Evolutionary conservation across 2,329 filamentous ascomycete genomes (phyloP).

Genomic region (Teratosphaeria destructans): DNA sequence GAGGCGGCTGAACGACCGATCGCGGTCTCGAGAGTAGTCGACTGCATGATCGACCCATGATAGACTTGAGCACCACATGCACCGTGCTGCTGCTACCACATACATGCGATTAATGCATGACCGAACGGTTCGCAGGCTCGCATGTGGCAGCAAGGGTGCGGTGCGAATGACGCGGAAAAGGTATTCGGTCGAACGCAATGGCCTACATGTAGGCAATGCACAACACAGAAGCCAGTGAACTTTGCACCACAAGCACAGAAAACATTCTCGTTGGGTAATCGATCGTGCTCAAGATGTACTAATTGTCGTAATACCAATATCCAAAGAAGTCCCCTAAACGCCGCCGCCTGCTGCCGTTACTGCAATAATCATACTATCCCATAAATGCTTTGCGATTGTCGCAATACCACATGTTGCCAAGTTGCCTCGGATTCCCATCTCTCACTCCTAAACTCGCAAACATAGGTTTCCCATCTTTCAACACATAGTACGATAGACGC

Average conservation of each 20-base stretch:
- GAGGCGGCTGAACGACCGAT: no score
- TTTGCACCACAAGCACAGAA: background rate
- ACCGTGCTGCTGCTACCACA: no score
- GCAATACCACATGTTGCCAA: background rate
- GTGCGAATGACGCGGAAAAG: background rate
- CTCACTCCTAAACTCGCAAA: background rate
- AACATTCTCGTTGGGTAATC: background rate
- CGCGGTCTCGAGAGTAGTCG: no score
- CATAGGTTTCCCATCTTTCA: background rate
- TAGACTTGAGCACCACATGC: no score
- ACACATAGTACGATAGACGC: background rate
- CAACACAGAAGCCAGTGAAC: background rate
- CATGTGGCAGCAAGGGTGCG: background rate
- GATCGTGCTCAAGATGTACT: background rate
- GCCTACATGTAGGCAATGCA: background rate
- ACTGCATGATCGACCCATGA: no score
- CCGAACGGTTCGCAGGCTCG: background rate
- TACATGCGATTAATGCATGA: background rate
- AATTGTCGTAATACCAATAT: background rate
- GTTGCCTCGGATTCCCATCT: background rate
- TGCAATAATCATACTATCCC: background rate
- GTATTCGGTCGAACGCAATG: background rate
- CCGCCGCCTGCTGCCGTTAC: background rate
- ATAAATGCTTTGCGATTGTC: background rate
- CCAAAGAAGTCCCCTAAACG: background rate